These are phyloP conservation scores for Fagopyrum esculentum DNA, from an alignment of 148 eudicot species.

Conservation along the genomic window DNA sequence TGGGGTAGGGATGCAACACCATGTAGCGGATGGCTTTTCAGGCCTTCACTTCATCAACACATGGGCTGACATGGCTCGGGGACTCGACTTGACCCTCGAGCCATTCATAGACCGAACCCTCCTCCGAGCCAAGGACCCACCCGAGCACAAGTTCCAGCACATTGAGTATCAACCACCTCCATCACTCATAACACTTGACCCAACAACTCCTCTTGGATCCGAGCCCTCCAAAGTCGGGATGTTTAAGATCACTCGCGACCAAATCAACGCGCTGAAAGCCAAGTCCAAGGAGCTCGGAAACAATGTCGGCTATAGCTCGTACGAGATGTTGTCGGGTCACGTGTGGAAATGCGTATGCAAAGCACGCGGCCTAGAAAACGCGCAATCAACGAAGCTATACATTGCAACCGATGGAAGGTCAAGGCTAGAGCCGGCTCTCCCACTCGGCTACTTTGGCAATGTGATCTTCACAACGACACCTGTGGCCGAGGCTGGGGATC, in stretches of 20 bases:
- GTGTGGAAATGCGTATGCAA: constrained; percentile 24
- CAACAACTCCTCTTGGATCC: background rate
- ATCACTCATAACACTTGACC: constrained; percentile 7
- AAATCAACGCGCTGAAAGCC: constrained; percentile 17
- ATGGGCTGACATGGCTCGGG: constrained; percentile 29
- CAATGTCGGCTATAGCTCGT: constrained; percentile 12
- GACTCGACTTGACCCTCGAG: constrained; percentile 14
- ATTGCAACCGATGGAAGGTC: constrained; percentile 24
- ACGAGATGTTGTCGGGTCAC: constrained; percentile 29
- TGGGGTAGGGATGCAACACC: constrained; percentile 24
- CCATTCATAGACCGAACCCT: constrained; percentile 21
- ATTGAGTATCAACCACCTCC: constrained; percentile 25
- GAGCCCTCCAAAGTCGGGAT: constrained; percentile 4
- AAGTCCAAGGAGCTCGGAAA: constrained; percentile 10
- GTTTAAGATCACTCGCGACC: constrained; percentile 19
- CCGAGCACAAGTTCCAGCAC: constrained; percentile 27
- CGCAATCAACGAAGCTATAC: constrained; percentile 16
- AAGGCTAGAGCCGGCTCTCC: constrained; percentile 16
- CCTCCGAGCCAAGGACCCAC: constrained; percentile 25
- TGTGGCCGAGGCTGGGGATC: constrained; percentile 17
- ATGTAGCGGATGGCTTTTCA: constrained; percentile 20
- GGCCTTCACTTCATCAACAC: constrained; percentile 15
- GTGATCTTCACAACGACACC: constrained; percentile 23
- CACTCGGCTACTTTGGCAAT: constrained; percentile 28
- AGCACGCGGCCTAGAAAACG: constrained; percentile 19